Conservation (phyloP, 2,329 filamentous ascomycete species). For the Aspergillus piperis region DNA sequence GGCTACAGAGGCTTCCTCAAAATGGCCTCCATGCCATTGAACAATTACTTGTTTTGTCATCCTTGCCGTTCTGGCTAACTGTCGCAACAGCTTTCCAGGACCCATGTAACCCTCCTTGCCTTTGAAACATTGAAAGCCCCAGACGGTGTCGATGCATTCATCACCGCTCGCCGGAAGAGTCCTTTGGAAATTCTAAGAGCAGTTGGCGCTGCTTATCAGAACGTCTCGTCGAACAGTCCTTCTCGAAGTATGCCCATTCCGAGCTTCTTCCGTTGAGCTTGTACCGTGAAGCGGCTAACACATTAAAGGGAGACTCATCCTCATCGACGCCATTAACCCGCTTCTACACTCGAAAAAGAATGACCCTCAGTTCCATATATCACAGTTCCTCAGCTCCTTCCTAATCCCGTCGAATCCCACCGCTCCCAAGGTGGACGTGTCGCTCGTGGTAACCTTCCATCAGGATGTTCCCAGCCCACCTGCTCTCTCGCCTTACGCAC, state of each 20-base stretch:
- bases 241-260: slow-evolving; percentile 30
- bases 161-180: slow-evolving; percentile 64
- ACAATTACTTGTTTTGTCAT: background rate
- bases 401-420: slow-evolving; percentile 55
- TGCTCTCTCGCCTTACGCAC: slow-evolving; percentile 50
- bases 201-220: slow-evolving; percentile 49
- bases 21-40: too few species aligned
- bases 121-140: slow-evolving; percentile 72
- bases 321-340: slow-evolving; percentile 78
- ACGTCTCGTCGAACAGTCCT: slow-evolving; percentile 20
- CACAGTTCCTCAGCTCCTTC: slow-evolving; percentile 69
- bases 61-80: background rate
- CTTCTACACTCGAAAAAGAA: slow-evolving; percentile 49
- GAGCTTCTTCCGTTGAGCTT: background rate
- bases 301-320: slow-evolving; percentile 66
- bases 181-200: slow-evolving; percentile 61
- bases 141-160: slow-evolving; percentile 65
- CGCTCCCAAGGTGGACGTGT: slow-evolving; percentile 51
- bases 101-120: slow-evolving; percentile 73
- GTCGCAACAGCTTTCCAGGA: slow-evolving; percentile 52
- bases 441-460: slow-evolving; percentile 80
- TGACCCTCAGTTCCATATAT: slow-evolving; percentile 58
- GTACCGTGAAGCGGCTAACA: slow-evolving; percentile 13
- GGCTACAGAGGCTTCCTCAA: too few species aligned
- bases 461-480: slow-evolving; percentile 67